Evolutionary conservation across 768 basidiomycete species (phyloP).

Genomic region (Boletus reticuloceps): DNA sequence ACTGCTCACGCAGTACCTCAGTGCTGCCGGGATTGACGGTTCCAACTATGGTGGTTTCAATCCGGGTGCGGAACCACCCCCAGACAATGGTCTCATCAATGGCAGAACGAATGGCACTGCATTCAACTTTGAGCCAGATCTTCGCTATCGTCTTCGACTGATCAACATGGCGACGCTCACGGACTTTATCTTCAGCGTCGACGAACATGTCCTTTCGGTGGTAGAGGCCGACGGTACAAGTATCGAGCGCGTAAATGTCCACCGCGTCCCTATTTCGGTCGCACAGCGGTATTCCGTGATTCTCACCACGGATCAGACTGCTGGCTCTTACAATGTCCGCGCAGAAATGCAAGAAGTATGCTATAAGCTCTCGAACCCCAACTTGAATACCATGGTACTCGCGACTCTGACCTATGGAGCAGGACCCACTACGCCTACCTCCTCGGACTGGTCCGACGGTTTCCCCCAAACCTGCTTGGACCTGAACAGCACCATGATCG

Average conservation of each 20-base stretch:
- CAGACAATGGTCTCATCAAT: constrained; percentile 38
- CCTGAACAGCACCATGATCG: constrained; percentile 29
- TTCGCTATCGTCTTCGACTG: constrained; percentile 46
- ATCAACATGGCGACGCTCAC: constrained; percentile 49
- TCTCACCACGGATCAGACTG: constrained; percentile 39
- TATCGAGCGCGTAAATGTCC: constrained; percentile 37
- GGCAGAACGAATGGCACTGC: constrained; percentile 25
- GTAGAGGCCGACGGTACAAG: constrained; percentile 49
- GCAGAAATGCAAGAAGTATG: constrained; percentile 34
- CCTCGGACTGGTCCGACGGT: constrained; percentile 28
- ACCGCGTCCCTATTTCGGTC: constrained; percentile 40
- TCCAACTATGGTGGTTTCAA: constrained; percentile 31
- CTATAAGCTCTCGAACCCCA: constrained; percentile 31
- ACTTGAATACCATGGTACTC: constrained; percentile 29
- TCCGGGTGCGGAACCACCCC: constrained; percentile 35
- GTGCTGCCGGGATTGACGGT: constrained; percentile 22
- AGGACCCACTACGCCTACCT: constrained; percentile 19
- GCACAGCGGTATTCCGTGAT: constrained; percentile 54
- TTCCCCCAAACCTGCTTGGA: constrained; percentile 24
- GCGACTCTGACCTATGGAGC: constrained; percentile 29
- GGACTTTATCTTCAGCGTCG: constrained; percentile 43
- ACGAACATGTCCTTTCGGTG: constrained; percentile 44
- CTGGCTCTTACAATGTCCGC: constrained; percentile 36
- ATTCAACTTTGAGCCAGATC: constrained; percentile 34
- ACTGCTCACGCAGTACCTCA: constrained; percentile 31